phyloP scores from a whole-genome alignment of 2,329 filamentous ascomycete genomes.

The Talaromyces sp. region DNA sequence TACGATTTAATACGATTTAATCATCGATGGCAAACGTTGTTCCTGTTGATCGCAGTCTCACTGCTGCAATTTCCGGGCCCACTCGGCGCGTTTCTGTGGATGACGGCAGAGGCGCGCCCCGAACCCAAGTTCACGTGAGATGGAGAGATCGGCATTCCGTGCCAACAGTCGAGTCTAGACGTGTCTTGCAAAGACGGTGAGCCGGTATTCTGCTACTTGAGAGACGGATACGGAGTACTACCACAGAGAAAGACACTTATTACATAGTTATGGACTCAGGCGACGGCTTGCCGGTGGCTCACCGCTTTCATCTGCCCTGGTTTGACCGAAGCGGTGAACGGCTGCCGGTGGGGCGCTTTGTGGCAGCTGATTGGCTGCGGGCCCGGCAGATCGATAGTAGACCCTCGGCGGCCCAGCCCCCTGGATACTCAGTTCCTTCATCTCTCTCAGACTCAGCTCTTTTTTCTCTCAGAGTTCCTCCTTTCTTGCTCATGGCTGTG shows the following conservation, averaged over 20 bases:
- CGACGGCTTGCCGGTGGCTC: not conserved
- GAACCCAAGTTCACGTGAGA: not conserved
- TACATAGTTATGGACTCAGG: not conserved
- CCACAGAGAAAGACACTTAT: too few species aligned
- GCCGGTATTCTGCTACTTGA: not conserved
- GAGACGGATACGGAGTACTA: not conserved
- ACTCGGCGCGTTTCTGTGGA: not conserved
- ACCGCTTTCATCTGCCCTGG: not conserved
- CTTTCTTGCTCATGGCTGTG: not conserved
- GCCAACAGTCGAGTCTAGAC: not conserved
- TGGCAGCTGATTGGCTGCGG: not conserved
- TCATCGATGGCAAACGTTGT: not conserved
- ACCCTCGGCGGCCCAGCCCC: constrained; percentile 8
- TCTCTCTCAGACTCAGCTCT: not conserved
- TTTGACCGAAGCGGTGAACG: not conserved
- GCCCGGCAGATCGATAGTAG: not conserved
- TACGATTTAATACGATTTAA: not conserved
- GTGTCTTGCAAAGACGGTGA: not conserved
- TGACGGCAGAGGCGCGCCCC: not conserved
- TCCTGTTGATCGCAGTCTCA: not conserved
- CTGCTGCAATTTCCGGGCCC: not conserved
- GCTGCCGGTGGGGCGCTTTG: not conserved
- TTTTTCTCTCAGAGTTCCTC: not conserved
- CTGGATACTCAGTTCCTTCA: not conserved
- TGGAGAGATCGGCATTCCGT: not conserved